Base-by-base conservation (phyloP, 768 basidiomycete species). In the Filobasidium floriforme region DNA sequence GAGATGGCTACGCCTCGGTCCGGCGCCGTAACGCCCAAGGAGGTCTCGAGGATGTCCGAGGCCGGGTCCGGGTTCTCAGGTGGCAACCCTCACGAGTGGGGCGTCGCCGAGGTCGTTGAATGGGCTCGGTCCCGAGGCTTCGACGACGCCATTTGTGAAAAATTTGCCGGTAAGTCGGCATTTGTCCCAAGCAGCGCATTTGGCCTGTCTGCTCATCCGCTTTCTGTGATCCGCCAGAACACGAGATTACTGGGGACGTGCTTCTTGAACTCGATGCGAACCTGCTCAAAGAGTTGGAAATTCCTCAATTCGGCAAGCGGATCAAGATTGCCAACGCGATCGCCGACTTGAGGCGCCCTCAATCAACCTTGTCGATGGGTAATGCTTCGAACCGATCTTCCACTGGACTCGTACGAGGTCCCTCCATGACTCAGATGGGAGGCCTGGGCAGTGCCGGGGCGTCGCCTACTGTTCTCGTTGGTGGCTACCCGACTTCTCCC, bases 241-340 rank as follows among this genome's bases (percentile, higher is more conserved):
- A 99, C 85, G 96, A 99, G 81, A 98, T 99, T 62, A 90, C 92
- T 0, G 96, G 96, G 22, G 96, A 99, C 72, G 90, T 98, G 40
- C 85, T 99, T 7, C 86, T 98, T 63, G 94, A 96, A 73, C 88
- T 98, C 67, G 92, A 97, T 69, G 85, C 87, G 63, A 88, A 88
- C 73, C 83, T 96, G 18, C 87, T 99, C 72, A 98, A 98, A 80
- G 93, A 98, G 80, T 88, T 99, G 62, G 96, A 92, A 26, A 91
- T 99, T 70, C 81, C 84, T 73, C 92, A 92, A 3, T 96, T 94
- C 71, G 96, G 96, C 14, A 96, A 96, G 76, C 89, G 96, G 19
- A 83, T 90, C 77, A 87, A 90, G 63, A 92, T 99, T 64, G 87
- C 89, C 28, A 92, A 94, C 70, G 91, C 91, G 28, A 96, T 99